Percentiles rank a stretch among this genome's conserved stretches.
phyloP scores from a whole-genome alignment of 129 eudicot genomes.

The Artemisia annua region DNA sequence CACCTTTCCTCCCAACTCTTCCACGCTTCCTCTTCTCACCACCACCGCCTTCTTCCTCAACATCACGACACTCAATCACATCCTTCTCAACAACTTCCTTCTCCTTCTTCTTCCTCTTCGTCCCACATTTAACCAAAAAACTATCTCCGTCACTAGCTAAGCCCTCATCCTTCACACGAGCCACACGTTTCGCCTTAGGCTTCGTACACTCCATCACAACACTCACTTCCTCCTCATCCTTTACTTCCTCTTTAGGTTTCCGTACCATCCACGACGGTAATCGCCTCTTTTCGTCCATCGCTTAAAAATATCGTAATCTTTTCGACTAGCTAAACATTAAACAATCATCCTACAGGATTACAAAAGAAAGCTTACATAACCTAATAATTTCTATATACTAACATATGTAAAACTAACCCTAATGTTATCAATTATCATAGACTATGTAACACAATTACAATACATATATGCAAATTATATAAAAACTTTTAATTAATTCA shows the following conservation, averaged over 20 bases:
- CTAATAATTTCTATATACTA: not conserved
- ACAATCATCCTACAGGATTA: constrained; percentile 24
- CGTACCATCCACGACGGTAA: constrained; percentile 35
- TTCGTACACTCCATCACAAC: not conserved
- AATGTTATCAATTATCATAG: not conserved
- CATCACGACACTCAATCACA: constrained; percentile 3
- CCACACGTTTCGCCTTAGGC: constrained; percentile 26
- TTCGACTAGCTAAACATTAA: constrained; percentile 13
- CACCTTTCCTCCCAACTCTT: constrained; percentile 25
- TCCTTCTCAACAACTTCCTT: constrained; percentile 21
- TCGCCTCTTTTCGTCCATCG: constrained; percentile 42
- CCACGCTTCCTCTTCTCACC: constrained; percentile 32
- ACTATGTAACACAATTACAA: not conserved
- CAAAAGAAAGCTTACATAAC: constrained; percentile 6
- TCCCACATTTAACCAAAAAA: constrained; percentile 39
- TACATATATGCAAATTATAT: not conserved
- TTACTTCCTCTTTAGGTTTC: constrained; percentile 19
- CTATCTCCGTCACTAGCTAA: constrained; percentile 3
- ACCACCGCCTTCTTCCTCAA: constrained; percentile 17
- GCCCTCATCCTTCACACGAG: not conserved
- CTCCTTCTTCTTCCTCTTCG: constrained; percentile 39
- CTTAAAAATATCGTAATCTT: constrained; percentile 1
- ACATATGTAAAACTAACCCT: not conserved
- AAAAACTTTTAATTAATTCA: not conserved
- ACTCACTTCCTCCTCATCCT: constrained; percentile 14